Base-by-base conservation (phyloP, 2,329 filamentous ascomycete species). In the Verticillium nubilum region DNA sequence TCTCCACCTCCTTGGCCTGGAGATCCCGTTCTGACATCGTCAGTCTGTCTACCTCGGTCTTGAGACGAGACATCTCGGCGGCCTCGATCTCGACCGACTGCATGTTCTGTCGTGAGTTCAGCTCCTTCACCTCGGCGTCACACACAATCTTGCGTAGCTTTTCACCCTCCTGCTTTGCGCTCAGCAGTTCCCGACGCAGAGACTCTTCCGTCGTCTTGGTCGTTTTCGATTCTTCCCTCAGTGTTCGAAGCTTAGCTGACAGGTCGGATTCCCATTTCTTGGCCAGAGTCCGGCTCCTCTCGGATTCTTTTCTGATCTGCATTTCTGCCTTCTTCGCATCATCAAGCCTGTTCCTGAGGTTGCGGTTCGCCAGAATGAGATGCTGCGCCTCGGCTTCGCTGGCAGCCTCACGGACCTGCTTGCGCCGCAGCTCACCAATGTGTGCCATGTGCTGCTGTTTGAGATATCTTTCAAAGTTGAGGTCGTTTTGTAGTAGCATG, bases 371-470 rank as follows among this genome's bases (percentile, higher is more conserved):
- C 66, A 92, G 88, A 63, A 94, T 85, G 3, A 95, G 76, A 58
- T 92, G 92, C 65, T 94, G 90, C 2, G 89, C 92, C 69, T 95
- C 90, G 0, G 91, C 90, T 69, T 94, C 91, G 1, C 86, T 88
- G 1, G 90, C 89, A 7, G 89, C 89, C 70, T 93, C 89, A 64
- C 85, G 85, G 63, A 94, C 85, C 60, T 92, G 87, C 62, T 87
- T 86, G 15, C 89, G 82, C 65, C 90, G 87, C 50, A 95, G 75
- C 67, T 91, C 89, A 1, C 90, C 90, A 68, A 95, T 93, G 61
- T 94, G 90, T 2, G 87, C 84, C 64, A 93, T 84, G 70, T 94
- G 91, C 67, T 95, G 91, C 64, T 92, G 86, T 69, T 93, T 94
- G 67, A 94, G 81, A 72, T 92, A 94, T 27, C 89, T 82, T 71